Percentiles rank a stretch among this genome's conserved stretches.
phyloP scores from a whole-genome alignment of 2,329 filamentous ascomycete species.

The Thermothelomyces thermophilus region DNA sequence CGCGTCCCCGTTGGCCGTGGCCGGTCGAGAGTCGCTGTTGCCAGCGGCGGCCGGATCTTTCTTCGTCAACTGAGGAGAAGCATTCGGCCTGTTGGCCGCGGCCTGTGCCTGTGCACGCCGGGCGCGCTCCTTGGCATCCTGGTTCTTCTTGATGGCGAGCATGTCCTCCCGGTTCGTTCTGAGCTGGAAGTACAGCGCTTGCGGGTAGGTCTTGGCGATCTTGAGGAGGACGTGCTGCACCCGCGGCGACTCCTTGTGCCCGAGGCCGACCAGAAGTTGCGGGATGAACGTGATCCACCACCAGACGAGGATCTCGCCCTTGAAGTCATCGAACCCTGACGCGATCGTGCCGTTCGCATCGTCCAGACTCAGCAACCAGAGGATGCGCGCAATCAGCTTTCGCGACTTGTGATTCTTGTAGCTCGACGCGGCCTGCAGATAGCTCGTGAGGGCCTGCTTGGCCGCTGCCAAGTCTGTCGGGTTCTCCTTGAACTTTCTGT shows the following conservation, averaged over 20 bases:
- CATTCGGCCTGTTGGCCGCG: constrained; percentile 38
- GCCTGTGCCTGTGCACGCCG: constrained; percentile 42
- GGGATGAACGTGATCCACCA: constrained; percentile 99
- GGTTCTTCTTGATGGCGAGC: constrained; percentile 81
- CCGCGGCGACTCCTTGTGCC: constrained; percentile 82
- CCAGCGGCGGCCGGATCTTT: constrained; percentile 38
- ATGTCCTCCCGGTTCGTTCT: constrained; percentile 93
- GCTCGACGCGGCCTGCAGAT: constrained; percentile 88
- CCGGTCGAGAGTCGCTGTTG: constrained; percentile 41
- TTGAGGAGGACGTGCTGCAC: constrained; percentile 82
- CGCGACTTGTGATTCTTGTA: constrained; percentile 97
- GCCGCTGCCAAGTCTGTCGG: constrained; percentile 75
- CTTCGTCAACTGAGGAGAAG: constrained; percentile 46
- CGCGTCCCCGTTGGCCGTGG: constrained; percentile 44
- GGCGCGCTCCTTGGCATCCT: constrained; percentile 63
- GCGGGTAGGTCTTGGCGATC: constrained; percentile 92
- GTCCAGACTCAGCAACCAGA: constrained; percentile 93
- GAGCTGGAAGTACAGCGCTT: constrained; percentile 92
- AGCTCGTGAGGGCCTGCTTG: constrained; percentile 88
- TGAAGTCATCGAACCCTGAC: constrained; percentile 87
- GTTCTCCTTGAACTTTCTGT: constrained; percentile 90
- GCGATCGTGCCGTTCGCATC: constrained; percentile 78
- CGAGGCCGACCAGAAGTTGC: constrained; percentile 84
- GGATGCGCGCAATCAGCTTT: constrained; percentile 84
- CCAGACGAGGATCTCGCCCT: constrained; percentile 96